These are phyloP conservation scores for Phoma sp. DNA, from an alignment of 2,329 filamentous ascomycete genomes.

Conservation along the genomic window DNA sequence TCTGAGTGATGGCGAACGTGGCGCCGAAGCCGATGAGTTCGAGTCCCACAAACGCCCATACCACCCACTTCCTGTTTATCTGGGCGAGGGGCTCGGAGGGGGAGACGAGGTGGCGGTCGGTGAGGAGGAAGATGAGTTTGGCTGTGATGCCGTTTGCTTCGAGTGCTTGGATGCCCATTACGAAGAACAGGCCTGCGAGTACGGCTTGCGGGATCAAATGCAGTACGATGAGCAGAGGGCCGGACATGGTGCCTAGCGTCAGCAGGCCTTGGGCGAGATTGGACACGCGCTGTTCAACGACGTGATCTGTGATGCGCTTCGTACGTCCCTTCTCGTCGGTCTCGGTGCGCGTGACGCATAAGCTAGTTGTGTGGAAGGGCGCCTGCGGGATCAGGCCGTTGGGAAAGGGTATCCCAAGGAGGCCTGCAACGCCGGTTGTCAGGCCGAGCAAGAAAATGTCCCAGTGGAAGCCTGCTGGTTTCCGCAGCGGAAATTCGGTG, in stretches of 20 bases:
- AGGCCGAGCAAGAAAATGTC: conserved; percentile 66
- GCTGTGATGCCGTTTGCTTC: conserved; percentile 62
- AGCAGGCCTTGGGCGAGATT: conserved; percentile 64
- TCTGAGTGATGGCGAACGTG: conserved; percentile 66
- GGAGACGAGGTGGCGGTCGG: conserved; percentile 57
- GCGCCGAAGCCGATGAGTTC: conserved; percentile 61
- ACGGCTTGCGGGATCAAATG: conserved; percentile 63
- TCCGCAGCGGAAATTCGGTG: conserved; percentile 62
- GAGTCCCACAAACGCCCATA: conserved; percentile 60
- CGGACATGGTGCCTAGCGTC: conserved; percentile 64
- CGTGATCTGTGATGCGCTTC: conserved; percentile 53
- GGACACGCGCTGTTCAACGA: conserved; percentile 64
- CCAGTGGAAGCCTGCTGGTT: conserved; percentile 68
- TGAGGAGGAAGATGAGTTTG: conserved; percentile 59
- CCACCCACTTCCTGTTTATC: conserved; percentile 53
- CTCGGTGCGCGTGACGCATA: conserved; percentile 53
- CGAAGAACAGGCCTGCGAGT: conserved; percentile 65
- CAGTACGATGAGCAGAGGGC: conserved; percentile 61
- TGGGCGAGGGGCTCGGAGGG: conserved; percentile 56
- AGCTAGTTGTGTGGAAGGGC: conserved; percentile 65
- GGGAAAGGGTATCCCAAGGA: conserved; percentile 65
- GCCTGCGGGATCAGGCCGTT: conserved; percentile 68
- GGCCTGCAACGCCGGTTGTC: conserved; percentile 62
- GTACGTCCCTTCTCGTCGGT: conserved; percentile 54
- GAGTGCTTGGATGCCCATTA: conserved; percentile 62